These are phyloP conservation scores for Hyaloscypha hepaticicola DNA, from an alignment of 495 filamentous ascomycete species.

Conservation along the genomic window DNA sequence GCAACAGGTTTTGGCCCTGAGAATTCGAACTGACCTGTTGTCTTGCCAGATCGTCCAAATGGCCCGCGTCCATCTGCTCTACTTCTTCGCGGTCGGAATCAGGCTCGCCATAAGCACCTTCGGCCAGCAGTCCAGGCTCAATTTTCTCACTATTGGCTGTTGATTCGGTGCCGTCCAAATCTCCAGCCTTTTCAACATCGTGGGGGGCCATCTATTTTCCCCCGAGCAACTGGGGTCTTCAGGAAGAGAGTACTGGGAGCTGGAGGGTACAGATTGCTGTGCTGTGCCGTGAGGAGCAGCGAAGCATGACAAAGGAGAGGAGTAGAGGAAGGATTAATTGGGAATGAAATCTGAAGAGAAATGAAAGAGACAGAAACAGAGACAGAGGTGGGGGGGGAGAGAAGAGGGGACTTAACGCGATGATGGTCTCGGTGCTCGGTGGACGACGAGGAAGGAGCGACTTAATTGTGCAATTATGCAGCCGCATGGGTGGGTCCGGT, in stretches of 20 bases:
- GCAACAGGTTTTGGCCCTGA: neutral
- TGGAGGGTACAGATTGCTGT: no score
- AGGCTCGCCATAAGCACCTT: slow-evolving; percentile 19
- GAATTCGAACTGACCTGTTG: slow-evolving; percentile 14
- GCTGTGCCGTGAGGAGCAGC: neutral
- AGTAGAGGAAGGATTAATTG: no score
- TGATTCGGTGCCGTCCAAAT: slow-evolving; percentile 15
- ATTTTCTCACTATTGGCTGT: slow-evolving; percentile 9
- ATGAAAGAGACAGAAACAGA: neutral
- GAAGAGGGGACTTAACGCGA: no score
- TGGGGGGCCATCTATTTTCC: neutral
- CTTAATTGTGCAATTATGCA: no score
- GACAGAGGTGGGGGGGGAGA: no score
- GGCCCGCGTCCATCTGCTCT: slow-evolving; percentile 28
- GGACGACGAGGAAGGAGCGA: no score
- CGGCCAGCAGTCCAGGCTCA: neutral
- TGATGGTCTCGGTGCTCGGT: no score
- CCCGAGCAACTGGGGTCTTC: neutral
- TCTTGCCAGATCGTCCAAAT: slow-evolving; percentile 24
- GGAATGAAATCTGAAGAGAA: no score
- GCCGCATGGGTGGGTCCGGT: no score
- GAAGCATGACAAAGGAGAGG: neutral
- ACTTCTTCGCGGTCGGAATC: slow-evolving; percentile 27
- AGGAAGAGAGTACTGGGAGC: neutral
- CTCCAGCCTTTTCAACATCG: slow-evolving; percentile 11